Conservation (phyloP, 352 stramenopile genomes). For the Pythium vanterpoolii region DNA sequence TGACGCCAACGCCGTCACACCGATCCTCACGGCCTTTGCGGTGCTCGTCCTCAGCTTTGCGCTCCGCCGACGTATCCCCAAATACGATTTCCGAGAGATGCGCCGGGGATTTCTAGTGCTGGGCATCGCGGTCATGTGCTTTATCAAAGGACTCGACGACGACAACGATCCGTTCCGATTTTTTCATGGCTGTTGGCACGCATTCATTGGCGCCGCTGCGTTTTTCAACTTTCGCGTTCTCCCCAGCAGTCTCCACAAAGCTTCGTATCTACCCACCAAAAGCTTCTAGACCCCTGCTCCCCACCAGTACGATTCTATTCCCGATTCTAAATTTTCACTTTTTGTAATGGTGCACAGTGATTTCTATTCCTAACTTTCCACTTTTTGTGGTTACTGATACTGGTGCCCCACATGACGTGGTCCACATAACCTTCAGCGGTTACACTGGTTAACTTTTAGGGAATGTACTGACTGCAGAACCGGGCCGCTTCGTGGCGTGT, state of each 20-base stretch:
- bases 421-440: not conserved
- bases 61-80: constrained; percentile 34
- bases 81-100: constrained; percentile 54
- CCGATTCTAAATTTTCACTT: too few relatives aligned
- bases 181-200: constrained; percentile 83
- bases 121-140: constrained; percentile 47
- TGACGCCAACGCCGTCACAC: constrained; percentile 45
- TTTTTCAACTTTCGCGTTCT: constrained; percentile 77
- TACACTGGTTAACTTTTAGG: constrained; percentile 17
- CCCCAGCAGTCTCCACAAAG: constrained; percentile 19
- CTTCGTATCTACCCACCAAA: constrained; percentile 20
- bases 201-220: constrained; percentile 59
- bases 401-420: too few relatives aligned
- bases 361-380: not conserved
- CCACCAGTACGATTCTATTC: too few relatives aligned
- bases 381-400: too few relatives aligned
- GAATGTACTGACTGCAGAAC: not conserved
- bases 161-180: constrained; percentile 73
- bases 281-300: too few relatives aligned
- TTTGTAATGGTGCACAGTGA: too few relatives aligned
- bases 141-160: constrained; percentile 63
- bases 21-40: constrained; percentile 43
- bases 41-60: constrained; percentile 44
- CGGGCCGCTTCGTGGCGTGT: too few relatives aligned
- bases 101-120: constrained; percentile 47